Evolutionary conservation across 805 yeast species (phyloP), one percentile per base, ranked within the genome.

Genomic region (Myxozyma melibiosi): DNA sequence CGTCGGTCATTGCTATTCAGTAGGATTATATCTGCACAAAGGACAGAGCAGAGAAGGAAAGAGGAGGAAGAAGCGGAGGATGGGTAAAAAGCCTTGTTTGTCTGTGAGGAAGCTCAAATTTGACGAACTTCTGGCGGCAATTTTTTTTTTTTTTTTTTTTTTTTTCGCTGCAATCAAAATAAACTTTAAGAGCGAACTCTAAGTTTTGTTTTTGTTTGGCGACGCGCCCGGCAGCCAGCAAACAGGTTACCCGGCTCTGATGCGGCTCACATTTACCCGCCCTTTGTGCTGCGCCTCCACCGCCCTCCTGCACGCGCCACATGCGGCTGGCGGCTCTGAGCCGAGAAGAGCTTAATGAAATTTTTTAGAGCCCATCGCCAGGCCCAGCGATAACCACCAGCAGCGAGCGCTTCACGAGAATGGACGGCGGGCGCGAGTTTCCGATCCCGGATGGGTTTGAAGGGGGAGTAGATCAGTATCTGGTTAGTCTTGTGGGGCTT

Each of bases 1-100:
- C 73, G 66, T 83, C 86, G 63, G 78, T 71, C 82, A 79, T 79
- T 16, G 20, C 40, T 22, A 33, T 18, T 33, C 50, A 22, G 5
- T 31, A 20, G n/a, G 53, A 42, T 35, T 22, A 22, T n/a, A 45
- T 7, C 16, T 24, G 46, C 7, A 13, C 34, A 27, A 13, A 24
- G 30, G 2, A 27, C 4, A 18, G 31, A 14, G 40, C 6, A 18
- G 18, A 27, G 18, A 20, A n/a, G 42, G 40, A 27, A 47, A 33
- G 28, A 16, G 34, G 37, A 30, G 27, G 9, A 25, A 3, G 51
- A 8, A 35, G n/a, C 7, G 43, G 33, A 28, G 38, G 34, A 35
- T n/a, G n/a, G n/a, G n/a, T n/a, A n/a, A n/a, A n/a, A n/a, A n/a
- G n/a, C n/a, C n/a, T n/a, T n/a, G n/a, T n/a, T n/a, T n/a, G n/a